Evolutionary conservation across 495 filamentous ascomycete species (phyloP).

Genomic region (Lasiosphaeriaceae sp.): DNA sequence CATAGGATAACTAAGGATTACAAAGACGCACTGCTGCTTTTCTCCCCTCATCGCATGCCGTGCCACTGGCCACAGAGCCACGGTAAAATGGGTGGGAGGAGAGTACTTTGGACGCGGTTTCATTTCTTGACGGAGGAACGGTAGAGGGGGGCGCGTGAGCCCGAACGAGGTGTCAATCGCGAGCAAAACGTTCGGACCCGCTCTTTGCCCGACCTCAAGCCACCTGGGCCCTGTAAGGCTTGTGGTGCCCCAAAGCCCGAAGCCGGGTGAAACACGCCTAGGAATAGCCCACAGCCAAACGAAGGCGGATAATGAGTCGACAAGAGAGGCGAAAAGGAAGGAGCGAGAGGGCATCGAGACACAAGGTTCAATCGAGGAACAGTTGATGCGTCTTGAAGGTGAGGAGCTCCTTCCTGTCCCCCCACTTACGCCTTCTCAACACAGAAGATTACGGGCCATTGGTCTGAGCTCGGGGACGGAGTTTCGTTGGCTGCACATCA

Average conservation of each 20-base stretch:
- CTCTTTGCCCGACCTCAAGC: not conserved
- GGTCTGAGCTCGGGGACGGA: not conserved
- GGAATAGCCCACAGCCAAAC: not conserved
- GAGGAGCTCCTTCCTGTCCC: no score
- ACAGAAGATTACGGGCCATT: not conserved
- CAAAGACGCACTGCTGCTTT: constrained; percentile 1
- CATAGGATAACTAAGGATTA: constrained; percentile 1
- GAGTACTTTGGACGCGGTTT: no score
- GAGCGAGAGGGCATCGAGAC: not conserved
- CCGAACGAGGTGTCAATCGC: not conserved
- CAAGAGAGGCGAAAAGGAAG: not conserved
- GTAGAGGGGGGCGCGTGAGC: not conserved
- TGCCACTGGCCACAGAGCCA: not conserved
- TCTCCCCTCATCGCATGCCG: not conserved
- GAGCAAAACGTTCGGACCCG: not conserved
- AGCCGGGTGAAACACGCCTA: not conserved
- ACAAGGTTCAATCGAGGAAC: no score
- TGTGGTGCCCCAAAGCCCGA: not conserved
- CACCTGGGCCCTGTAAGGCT: not conserved
- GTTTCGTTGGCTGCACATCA: not conserved
- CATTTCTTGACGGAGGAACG: no score
- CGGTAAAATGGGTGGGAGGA: not conserved
- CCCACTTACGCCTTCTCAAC: not conserved
- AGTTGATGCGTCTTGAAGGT: no score
- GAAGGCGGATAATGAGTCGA: not conserved